These are phyloP conservation scores for Arachnomyces sp. DNA, from an alignment of 2,329 filamentous ascomycete genomes.

Conservation along the genomic window DNA sequence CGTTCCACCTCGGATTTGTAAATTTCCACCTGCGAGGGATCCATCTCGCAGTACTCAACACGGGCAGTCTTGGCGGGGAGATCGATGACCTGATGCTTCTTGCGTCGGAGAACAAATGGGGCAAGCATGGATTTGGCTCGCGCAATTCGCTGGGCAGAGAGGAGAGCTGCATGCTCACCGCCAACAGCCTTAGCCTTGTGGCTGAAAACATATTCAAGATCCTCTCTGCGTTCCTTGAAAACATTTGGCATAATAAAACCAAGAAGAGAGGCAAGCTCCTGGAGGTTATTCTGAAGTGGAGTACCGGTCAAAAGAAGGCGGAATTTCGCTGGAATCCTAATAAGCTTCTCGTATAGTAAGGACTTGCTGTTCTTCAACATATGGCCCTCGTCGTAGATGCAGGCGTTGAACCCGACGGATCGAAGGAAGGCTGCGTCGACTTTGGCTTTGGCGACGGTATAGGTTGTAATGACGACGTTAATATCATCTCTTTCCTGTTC, in stretches of 20 bases:
- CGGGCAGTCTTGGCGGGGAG: conserved; percentile 71
- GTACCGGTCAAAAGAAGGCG: conserved; percentile 83
- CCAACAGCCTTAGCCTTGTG: conserved; percentile 78
- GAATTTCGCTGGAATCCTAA: conserved; percentile 70
- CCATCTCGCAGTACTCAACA: conserved; percentile 75
- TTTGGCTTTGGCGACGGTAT: conserved; percentile 56
- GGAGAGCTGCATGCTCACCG: conserved; percentile 63
- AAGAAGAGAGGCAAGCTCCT: conserved; percentile 81
- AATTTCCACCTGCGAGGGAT: conserved; percentile 59
- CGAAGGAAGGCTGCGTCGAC: conserved; percentile 57
- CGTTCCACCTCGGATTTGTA: conserved; percentile 63
- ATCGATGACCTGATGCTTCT: conserved; percentile 86
- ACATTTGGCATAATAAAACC: conserved; percentile 88
- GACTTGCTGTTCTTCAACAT: conserved; percentile 83
- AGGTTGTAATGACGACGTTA: conserved; percentile 64
- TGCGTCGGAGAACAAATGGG: conserved; percentile 86
- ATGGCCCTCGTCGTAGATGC: conserved; percentile 91
- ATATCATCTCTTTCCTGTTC: conserved; percentile 56
- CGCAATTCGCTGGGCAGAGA: conserved; percentile 79
- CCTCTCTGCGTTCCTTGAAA: conserved; percentile 67
- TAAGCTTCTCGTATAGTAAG: conserved; percentile 68
- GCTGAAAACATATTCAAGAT: conserved; percentile 81
- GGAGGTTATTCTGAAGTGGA: conserved; percentile 89
- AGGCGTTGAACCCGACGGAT: conserved; percentile 48
- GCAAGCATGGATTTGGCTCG: conserved; percentile 86